Evolutionary conservation across 2,329 filamentous ascomycete species (phyloP).

Genomic region (Aspergillus puulaauensis): DNA sequence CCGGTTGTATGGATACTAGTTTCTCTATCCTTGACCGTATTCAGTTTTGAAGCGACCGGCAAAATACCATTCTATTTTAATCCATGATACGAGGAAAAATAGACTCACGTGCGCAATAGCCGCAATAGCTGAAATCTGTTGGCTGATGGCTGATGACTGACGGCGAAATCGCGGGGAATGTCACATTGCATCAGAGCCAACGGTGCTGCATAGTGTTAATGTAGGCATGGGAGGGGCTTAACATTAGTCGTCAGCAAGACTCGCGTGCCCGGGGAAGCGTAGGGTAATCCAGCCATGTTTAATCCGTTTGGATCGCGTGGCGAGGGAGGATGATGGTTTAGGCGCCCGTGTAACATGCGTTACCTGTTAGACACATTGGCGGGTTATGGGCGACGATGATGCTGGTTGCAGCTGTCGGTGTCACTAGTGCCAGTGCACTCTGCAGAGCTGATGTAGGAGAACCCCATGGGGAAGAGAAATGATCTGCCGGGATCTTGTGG

Average conservation of each 20-base stretch:
- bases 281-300: not conserved
- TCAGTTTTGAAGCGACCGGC: not conserved
- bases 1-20: no score
- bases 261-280: not conserved
- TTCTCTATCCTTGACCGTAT: not conserved
- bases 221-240: not conserved
- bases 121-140: no score
- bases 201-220: not conserved
- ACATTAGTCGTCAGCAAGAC: not conserved
- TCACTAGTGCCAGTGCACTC: no score
- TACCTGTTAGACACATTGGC: not conserved
- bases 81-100: not conserved
- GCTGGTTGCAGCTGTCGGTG: not conserved
- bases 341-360: not conserved
- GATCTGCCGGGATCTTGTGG: not conserved
- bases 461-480: not conserved
- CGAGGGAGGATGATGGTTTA: not conserved
- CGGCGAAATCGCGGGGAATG: not conserved
- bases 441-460: not conserved
- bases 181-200: not conserved
- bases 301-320: not conserved
- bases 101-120: not conserved
- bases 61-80: not conserved
- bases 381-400: not conserved
- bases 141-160: not conserved